Evolutionary conservation across 139 green algal species (phyloP), one percentile per base, ranked within the genome.

Genomic region (Zygnema circumcarinatum): DNA sequence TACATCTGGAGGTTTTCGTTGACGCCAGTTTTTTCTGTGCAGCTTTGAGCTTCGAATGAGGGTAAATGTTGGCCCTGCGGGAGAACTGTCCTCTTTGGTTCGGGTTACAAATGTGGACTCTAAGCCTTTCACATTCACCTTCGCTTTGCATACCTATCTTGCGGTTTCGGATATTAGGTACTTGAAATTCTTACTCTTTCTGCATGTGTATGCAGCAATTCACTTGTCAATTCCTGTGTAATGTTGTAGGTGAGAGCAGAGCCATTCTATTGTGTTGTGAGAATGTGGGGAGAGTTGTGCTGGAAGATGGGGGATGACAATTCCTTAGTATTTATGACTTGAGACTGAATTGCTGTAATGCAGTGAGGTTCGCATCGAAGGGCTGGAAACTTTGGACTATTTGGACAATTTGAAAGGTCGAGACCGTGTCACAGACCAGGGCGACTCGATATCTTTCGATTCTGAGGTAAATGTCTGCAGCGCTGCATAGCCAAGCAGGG

Each of bases 121-220:
- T 31, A 81, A 92, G 68, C n/a, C 62, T 1, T 81, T 93, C 67
- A 68, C 47, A 68, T 93, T 92, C 83, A 93, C 91, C 21, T 84
- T 53, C 2, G 91, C 91, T 31, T 76, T 93, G 21, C 91, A 93
- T 84, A 93, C 91, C 31, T 93, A 93, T 84, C 90, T 93, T 35
- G 25, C n/a, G 25, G 83, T 92, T n/a, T 90, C 67, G 32, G 90
- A 89, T 74, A 81, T 88, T 38, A 88, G 40, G 84, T 87, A 40
- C 3, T 32, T 82, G 33, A 40, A 3, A 38, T 82, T 31, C 1
- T n/a, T 39, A 82, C n/a, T n/a, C 56, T 72, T 72, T 72, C 29
- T 29, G 29, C 29, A 72, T 25, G 25, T 29, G 56, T 72, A 29
- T n/a, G 56, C 29, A 29, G 56, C 56, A n/a, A n/a, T n/a, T n/a